Base-by-base conservation (phyloP, 345 rosid genomes). In the Salix viminalis region DNA sequence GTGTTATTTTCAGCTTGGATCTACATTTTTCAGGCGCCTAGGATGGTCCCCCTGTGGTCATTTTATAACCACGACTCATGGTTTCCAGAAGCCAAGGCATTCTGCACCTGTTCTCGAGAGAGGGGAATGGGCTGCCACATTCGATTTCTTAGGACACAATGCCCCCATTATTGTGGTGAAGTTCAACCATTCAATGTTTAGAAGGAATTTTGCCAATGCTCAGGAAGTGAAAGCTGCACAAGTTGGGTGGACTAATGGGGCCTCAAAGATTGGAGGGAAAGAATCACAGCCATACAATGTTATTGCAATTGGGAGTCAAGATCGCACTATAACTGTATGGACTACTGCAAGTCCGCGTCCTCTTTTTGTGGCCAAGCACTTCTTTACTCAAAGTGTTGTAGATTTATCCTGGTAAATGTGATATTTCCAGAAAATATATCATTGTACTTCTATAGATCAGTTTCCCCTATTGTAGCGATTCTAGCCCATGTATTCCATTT, bases 31-130 rank as follows among this genome's bases (percentile, higher is more conserved):
- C 85, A 89, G 99, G 88, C 91, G 99, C 75, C 97, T 96, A 79
- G 98, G 97, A 48, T 96, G 99, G 98, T 96, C 99, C 23, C 98
- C 99, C 2, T 96, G 99, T 84, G 99, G 99, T 61, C 99, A 94
- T 86, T 96, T 91, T 77, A 86, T 96, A 81, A 94, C 99, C 56
- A 96, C 98, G 14, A 96, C 99, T 75, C 97, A 96, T 73, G 99
- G 99, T 79, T 96, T 83, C 88, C 99, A 96, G 87, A 96, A 94
- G 84, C 99, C 99, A n/a, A 92, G 95, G 90, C 99, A 96, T 88
- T 96, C 99, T 80, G 99, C 98, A 65, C 99, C 99, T 37, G 99
- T 96, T 84, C 87, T 96, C 21, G 98, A 94, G 84, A 90, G 99
- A 84, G 99, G 97, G 62, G 98, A 96, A 81, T 96, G 99, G 99